Conservation (phyloP, 208 protist genomes). For the Trichomonas vaginalis region DNA sequence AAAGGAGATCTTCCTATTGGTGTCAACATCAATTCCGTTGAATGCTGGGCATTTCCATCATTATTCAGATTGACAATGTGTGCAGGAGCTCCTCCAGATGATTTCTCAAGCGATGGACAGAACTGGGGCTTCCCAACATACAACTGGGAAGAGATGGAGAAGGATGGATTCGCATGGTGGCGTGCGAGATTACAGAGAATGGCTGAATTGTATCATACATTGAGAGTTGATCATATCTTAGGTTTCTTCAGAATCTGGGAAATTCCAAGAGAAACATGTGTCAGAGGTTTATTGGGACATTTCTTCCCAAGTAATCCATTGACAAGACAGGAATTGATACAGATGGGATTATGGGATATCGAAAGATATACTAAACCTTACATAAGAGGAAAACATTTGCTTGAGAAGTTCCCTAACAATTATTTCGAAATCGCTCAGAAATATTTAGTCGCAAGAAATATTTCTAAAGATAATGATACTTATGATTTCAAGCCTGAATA, state of each 20-base stretch:
- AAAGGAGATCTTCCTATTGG: not conserved
- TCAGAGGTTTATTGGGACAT: not conserved
- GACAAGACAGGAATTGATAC: not conserved
- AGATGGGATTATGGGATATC: not conserved
- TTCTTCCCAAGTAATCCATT: not conserved
- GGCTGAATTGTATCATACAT: not conserved
- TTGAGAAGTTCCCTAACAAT: not conserved
- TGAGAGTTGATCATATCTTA: not conserved
- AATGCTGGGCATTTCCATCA: not conserved
- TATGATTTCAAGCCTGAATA: not conserved
- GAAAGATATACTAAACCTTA: not conserved
- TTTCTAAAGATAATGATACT: not conserved
- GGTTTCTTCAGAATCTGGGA: not conserved
- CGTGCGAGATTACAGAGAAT: not conserved
- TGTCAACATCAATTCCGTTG: not conserved
- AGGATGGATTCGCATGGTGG: not conserved
- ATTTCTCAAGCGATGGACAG: not conserved
- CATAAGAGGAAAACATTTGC: not conserved
- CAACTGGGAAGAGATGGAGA: not conserved
- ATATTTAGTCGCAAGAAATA: not conserved
- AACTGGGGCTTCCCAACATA: not conserved
- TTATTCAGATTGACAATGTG: not conserved
- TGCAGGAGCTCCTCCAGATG: not conserved
- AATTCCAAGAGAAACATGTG: not conserved
- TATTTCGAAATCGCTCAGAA: not conserved